Conservation (phyloP, 1,284 basidiomycete species). For the Ceratobasidium sp. region DNA sequence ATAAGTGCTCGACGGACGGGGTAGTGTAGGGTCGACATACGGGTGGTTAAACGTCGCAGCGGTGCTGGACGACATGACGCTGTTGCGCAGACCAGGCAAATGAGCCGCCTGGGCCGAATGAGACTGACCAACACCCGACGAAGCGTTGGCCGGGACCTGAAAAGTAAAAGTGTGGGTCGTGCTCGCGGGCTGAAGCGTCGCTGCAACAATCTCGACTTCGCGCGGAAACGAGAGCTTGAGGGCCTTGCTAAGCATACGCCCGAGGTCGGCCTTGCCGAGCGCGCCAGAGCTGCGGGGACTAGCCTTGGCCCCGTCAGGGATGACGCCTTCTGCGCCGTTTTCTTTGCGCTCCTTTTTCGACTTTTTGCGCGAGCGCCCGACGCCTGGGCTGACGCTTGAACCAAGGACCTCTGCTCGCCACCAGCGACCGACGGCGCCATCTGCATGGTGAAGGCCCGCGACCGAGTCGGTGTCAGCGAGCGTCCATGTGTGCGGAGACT, state of each 20-base stretch:
- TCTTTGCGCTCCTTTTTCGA: constrained; percentile 52
- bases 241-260: constrained; percentile 89
- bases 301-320: constrained; percentile 37
- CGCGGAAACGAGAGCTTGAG: constrained; percentile 93
- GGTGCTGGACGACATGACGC: constrained; percentile 51
- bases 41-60: constrained; percentile 50
- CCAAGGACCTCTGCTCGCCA: constrained; percentile 96
- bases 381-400: constrained; percentile 87
- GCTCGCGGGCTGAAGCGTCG: constrained; percentile 89
- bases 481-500: constrained; percentile 93
- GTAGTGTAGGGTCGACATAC: constrained; percentile 53
- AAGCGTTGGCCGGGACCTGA: constrained; percentile 54
- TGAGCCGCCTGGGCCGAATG: constrained; percentile 70
- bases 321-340: constrained; percentile 50
- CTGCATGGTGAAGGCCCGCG: constrained; percentile 84
- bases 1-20: constrained; percentile 78
- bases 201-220: constrained; percentile 95
- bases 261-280: constrained; percentile 84
- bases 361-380: constrained; percentile 51
- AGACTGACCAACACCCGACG: constrained; percentile 41
- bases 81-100: constrained; percentile 47
- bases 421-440: constrained; percentile 90
- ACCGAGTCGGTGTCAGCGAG: constrained; percentile 91
- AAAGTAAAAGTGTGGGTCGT: constrained; percentile 96
- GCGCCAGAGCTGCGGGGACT: constrained; percentile 35